A percentile compares a stretch with the other conserved stretches of the same genome.
Conservation (phyloP, 257 asterid species). For the Capsicum chinense region DNA sequence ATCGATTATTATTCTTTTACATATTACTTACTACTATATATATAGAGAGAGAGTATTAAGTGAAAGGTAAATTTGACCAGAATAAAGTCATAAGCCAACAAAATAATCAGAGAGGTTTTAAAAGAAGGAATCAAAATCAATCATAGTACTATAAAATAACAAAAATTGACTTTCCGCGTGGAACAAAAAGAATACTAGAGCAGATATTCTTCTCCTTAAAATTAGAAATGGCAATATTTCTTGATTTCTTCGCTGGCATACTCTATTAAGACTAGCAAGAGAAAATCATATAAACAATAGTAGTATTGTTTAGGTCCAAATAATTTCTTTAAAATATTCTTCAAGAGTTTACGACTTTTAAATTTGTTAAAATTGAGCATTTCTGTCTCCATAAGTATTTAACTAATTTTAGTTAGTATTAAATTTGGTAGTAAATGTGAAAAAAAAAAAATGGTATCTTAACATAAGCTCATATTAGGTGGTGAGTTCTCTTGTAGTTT, state of each 20-base stretch:
- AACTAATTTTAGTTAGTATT: too few relatives aligned
- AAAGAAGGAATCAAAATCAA: constrained; percentile 4
- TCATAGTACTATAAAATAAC: not conserved
- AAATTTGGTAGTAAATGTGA: not conserved
- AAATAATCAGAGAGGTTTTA: not conserved
- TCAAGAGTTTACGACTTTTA: not conserved
- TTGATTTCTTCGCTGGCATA: not conserved
- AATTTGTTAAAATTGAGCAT: too few relatives aligned
- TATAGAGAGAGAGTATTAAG: not conserved
- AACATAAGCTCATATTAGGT: not conserved
- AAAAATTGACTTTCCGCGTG: not conserved
- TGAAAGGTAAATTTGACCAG: not conserved
- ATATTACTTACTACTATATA: not conserved
- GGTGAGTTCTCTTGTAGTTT: not conserved
- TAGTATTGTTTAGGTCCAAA: not conserved
- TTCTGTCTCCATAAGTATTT: too few relatives aligned
- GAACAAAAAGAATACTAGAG: not conserved
- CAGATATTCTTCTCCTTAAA: not conserved
- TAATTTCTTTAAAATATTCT: not conserved
- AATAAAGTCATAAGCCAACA: not conserved
- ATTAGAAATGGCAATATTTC: not conserved
- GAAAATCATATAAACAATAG: not conserved
- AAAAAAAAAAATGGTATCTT: not conserved
- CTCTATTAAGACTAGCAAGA: not conserved
- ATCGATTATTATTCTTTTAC: too few relatives aligned